Conservation (phyloP, 306 rosid species). For the Begonia masoniana region DNA sequence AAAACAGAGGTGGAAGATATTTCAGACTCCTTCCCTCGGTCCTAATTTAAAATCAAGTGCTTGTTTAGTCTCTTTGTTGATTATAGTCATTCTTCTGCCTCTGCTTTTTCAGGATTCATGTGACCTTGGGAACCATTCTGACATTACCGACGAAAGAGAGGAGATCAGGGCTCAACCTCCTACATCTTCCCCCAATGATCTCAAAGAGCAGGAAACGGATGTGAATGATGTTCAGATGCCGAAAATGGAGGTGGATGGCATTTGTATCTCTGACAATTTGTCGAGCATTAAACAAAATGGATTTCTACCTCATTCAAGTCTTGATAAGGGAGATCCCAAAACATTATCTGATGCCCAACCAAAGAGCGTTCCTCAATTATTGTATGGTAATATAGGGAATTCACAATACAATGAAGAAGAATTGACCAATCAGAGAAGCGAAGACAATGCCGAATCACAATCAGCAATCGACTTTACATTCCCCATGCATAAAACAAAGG, state of each 20-base stretch:
- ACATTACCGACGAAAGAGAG: conserved; percentile 69
- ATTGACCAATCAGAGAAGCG: conserved; percentile 7
- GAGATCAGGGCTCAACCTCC: conserved; percentile 46
- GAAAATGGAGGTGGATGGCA: conserved; percentile 18
- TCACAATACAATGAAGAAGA: no score
- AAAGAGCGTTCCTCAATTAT: no score
- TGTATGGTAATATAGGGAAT: no score
- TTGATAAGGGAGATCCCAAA: conserved; percentile 8
- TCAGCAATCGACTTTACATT: conserved; percentile 34
- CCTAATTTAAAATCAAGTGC: no score
- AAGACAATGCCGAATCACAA: conserved; percentile 18
- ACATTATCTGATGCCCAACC: no score
- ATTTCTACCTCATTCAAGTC: conserved; percentile 21
- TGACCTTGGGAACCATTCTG: conserved; percentile 80
- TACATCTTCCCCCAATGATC: conserved; percentile 14
- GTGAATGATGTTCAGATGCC: conserved; percentile 7
- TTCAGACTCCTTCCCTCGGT: no score
- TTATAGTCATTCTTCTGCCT: no score
- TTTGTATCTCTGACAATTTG: conserved; percentile 21
- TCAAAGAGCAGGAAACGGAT: no score
- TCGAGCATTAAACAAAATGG: conserved; percentile 23
- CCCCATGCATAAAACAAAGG: conserved; percentile 24
- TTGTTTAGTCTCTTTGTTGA: no score
- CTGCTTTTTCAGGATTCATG: conserved; percentile 43
- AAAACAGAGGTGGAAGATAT: no score